Conservation (phyloP, 2,329 filamentous ascomycete genomes). For the Fusarium brevicatenulatum region DNA sequence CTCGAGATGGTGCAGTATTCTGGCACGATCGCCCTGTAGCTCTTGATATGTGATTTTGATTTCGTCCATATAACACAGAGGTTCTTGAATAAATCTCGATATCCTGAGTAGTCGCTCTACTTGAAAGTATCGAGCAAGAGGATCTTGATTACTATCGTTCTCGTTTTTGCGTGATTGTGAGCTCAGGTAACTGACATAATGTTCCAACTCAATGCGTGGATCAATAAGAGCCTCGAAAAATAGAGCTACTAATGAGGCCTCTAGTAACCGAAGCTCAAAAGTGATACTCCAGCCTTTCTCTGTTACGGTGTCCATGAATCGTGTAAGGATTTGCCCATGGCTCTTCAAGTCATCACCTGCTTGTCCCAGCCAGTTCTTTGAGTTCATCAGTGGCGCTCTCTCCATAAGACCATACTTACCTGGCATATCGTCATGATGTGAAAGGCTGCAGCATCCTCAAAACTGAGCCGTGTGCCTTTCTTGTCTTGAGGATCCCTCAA, state of each 20-base stretch:
- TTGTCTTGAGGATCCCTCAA: conserved; percentile 38
- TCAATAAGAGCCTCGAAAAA: conserved; percentile 1
- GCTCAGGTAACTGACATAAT: neutral
- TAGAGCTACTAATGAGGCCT: neutral
- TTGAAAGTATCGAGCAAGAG: neutral
- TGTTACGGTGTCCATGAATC: neutral
- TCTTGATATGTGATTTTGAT: neutral
- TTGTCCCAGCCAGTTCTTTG: conserved; percentile 44
- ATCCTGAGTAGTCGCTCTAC: neutral
- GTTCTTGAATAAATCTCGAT: neutral
- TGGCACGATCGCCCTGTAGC: neutral
- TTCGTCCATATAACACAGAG: neutral
- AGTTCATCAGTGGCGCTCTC: neutral
- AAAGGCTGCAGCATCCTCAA: conserved; percentile 48
- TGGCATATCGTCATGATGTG: conserved; percentile 50
- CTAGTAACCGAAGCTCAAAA: neutral
- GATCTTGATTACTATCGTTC: neutral
- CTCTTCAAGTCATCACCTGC: conserved; percentile 7
- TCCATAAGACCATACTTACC: too few relatives aligned
- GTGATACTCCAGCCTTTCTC: neutral
- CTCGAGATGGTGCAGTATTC: neutral
- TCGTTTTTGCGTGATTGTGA: neutral
- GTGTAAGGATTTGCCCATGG: neutral
- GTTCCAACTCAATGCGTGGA: neutral
- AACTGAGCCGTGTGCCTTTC: conserved; percentile 22